Evolutionary conservation across 148 eudicot genomes (phyloP), one percentile per base, ranked within the genome.

Genomic region (Rhododendron vialii): DNA sequence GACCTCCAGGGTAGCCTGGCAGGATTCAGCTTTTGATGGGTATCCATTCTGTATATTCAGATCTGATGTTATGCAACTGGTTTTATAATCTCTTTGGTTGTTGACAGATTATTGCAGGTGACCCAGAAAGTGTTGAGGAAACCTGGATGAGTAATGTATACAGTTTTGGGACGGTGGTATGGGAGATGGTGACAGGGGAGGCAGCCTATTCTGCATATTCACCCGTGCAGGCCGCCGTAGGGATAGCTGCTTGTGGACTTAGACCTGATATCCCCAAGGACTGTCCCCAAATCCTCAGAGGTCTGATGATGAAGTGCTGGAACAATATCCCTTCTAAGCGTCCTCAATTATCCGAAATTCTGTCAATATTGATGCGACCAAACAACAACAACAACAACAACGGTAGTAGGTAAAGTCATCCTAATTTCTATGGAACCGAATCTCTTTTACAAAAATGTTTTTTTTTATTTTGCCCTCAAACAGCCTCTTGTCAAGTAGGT

Each of bases 171-270:
- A 96, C 95, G 99, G 87, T 95, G 75, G 57, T 95, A 20, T 96
- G 99, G 99, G 99, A 96, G 86, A 92, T 96, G 96, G 92, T 95
- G 82, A 91, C 94, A 0, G 97, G 98, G 38, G 97, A 96, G 86
- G 92, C 95, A 11, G 99, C 99, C 45, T 96, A 96, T 90, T 94
- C 98, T 11, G 91, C 98, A 7, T 94, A 84, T 87, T 96, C 99
- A 53, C 99, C 99, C 3, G 98, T 96, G n/a, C 99, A 96, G 86
- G 99, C 99, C 13, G 98, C 98, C 6, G 98, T 96, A 15, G 99
- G 97, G 22, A 96, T 96, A 86, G 99, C 97, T 81, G 99, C 99
- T 71, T 96, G 98, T 84, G 99, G 99, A 81, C 95, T 96, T 77
- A 95, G 99, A 87, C 99, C 99, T 50, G 99, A 96, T 18, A 95